phyloP scores from a whole-genome alignment of 164 flowering plant species.

The Magnolia changhungtana region DNA sequence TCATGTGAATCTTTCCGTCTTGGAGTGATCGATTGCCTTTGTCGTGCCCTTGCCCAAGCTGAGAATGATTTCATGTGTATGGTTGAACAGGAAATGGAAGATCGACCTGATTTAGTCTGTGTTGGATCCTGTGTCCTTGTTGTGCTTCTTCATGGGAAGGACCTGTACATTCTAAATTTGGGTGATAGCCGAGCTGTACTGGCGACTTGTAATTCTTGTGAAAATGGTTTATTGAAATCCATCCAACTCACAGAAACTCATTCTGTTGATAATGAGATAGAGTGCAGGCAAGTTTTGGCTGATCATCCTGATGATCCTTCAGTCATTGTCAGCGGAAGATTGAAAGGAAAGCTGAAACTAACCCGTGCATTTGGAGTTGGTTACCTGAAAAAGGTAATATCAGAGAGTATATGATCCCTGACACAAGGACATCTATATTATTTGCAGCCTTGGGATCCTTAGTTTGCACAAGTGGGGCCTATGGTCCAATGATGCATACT shows the following conservation, averaged over 20 bases:
- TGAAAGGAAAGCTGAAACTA: conserved; percentile 32
- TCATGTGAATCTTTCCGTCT: conserved; percentile 20
- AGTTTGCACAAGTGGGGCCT: background rate
- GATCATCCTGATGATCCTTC: conserved; percentile 33
- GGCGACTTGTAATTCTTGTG: conserved; percentile 12
- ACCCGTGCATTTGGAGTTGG: conserved; percentile 38
- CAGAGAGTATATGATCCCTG: background rate
- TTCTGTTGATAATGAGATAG: conserved; percentile 27
- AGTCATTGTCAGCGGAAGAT: conserved; percentile 23
- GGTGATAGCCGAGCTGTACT: conserved; percentile 36
- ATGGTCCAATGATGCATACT: background rate
- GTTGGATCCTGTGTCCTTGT: conserved; percentile 32
- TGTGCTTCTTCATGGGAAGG: conserved; percentile 30
- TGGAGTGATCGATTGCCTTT: conserved; percentile 28
- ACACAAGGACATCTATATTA: too few relatives aligned
- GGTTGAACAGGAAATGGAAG: conserved; percentile 37
- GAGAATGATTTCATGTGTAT: conserved; percentile 30
- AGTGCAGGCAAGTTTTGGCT: conserved; percentile 21
- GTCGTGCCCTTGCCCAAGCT: conserved; percentile 29
- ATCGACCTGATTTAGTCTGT: conserved; percentile 32
- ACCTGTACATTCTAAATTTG: conserved; percentile 25
- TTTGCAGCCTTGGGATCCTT: too few relatives aligned
- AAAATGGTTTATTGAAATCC: conserved; percentile 15
- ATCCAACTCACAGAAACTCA: conserved; percentile 30
- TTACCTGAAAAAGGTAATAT: conserved; percentile 27